A percentile compares a stretch with the other conserved stretches of the same genome.
These are phyloP conservation scores for Barbarea vulgaris DNA, from an alignment of 345 rosid species.

Conservation along the genomic window DNA sequence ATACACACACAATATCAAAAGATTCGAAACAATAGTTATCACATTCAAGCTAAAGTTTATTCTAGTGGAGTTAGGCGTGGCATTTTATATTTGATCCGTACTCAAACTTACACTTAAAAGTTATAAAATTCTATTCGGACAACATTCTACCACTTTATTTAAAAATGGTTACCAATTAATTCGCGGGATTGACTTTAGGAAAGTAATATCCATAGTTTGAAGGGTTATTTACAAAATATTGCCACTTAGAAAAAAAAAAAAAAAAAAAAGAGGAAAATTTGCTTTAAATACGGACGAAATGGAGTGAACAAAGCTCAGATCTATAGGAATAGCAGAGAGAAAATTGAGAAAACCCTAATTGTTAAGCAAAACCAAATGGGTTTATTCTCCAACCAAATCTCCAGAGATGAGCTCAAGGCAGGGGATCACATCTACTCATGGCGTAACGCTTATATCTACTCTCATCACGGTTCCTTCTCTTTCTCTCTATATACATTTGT, in stretches of 20 bases:
- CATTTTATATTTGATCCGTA: not conserved
- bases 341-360: not conserved
- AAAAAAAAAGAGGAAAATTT: too few species aligned
- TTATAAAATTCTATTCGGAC: too few species aligned
- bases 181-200: too few species aligned
- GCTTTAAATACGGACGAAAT: not conserved
- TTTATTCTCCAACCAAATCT: constrained; percentile 55
- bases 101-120: too few species aligned
- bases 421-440: constrained; percentile 91
- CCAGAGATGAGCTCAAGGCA: constrained; percentile 51
- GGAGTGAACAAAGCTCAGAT: not conserved
- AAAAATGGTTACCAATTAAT: too few species aligned
- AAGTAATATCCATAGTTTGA: too few species aligned
- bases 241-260: too few species aligned
- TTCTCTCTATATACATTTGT: not conserved
- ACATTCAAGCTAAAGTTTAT: not conserved
- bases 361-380: constrained; percentile 46
- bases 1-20: too few species aligned
- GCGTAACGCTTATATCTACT: constrained; percentile 66
- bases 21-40: too few species aligned
- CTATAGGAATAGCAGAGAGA: not conserved
- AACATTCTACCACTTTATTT: too few species aligned
- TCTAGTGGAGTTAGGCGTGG: not conserved
- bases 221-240: too few species aligned
- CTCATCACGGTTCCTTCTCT: constrained; percentile 65